Conservation (phyloP, 1,284 basidiomycete species). For the Trametes sp. region DNA sequence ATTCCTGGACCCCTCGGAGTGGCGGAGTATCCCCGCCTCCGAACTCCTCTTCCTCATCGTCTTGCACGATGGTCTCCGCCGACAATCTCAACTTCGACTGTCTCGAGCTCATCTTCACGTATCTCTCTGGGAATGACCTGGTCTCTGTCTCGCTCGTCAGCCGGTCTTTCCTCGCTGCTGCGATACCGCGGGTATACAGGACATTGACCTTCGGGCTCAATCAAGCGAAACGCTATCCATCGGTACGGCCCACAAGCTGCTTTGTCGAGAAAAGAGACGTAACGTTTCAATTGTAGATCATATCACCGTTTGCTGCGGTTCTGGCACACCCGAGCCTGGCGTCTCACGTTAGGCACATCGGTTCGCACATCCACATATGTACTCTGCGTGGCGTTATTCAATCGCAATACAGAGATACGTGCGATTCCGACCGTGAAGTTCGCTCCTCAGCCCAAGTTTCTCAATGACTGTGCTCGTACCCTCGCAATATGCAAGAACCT, state of each 20-base stretch:
- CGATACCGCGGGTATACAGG: conserved; percentile 66
- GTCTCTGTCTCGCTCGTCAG: conserved; percentile 66
- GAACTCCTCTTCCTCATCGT: no score
- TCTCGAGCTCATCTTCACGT: conserved; percentile 65
- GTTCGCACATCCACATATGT: conserved; percentile 42
- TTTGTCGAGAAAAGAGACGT: not conserved
- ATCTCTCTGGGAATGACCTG: conserved; percentile 62
- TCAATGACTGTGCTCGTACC: conserved; percentile 57
- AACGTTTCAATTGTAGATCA: conserved; percentile 41
- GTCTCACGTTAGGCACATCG: conserved; percentile 65
- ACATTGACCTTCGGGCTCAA: conserved; percentile 58
- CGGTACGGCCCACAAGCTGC: conserved; percentile 41
- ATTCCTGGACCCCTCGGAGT: no score
- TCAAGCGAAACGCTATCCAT: conserved; percentile 63
- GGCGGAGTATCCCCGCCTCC: no score
- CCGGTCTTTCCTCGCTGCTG: conserved; percentile 65
- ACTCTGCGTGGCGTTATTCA: not conserved
- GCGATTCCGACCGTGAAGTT: conserved; percentile 47
- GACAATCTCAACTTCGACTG: conserved; percentile 75
- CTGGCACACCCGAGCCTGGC: conserved; percentile 58
- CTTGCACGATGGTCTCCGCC: conserved; percentile 60
- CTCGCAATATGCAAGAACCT: conserved; percentile 60
- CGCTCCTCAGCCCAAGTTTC: conserved; percentile 54
- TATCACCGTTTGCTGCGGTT: conserved; percentile 68
- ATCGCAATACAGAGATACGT: conserved; percentile 57